Evolutionary conservation across 305 asterid species (phyloP).

Genomic region (Withania somnifera): DNA sequence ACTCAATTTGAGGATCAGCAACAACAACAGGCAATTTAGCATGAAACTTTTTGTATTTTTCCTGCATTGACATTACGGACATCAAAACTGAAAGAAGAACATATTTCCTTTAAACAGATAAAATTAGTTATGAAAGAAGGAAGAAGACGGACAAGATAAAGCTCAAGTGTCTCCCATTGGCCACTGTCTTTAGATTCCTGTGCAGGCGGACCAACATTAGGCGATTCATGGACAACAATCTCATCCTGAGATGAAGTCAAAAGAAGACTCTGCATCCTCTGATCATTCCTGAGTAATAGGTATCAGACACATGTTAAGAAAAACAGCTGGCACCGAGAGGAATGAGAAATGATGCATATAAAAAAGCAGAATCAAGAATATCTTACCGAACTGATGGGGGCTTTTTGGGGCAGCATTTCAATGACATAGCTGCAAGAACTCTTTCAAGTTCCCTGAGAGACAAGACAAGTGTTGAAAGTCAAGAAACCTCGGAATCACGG

Average conservation of each 20-base stretch:
- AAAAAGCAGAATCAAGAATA: background rate
- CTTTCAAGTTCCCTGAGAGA: slow-evolving; percentile 79
- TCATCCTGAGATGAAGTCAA: slow-evolving; percentile 73
- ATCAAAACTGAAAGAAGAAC: background rate
- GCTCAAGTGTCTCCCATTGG: slow-evolving; percentile 91
- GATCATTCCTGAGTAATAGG: slow-evolving; percentile 48
- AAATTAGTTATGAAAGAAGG: background rate
- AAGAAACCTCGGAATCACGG: slow-evolving; percentile 2
- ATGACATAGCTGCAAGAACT: slow-evolving; percentile 61
- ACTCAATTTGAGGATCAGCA: slow-evolving; percentile 88
- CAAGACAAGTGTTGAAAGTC: background rate
- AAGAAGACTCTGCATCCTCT: slow-evolving; percentile 46
- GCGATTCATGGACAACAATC: slow-evolving; percentile 29
- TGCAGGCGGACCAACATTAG: slow-evolving; percentile 33
- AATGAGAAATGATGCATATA: background rate
- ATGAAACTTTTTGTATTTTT: slow-evolving; percentile 60
- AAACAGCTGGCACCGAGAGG: background rate
- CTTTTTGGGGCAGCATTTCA: slow-evolving; percentile 75
- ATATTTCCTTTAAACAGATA: background rate
- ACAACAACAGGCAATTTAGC: slow-evolving; percentile 78
- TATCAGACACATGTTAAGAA: background rate
- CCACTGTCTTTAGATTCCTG: slow-evolving; percentile 43
- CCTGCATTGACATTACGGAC: slow-evolving; percentile 41
- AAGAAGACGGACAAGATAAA: slow-evolving; percentile 67
- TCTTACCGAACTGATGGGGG: slow-evolving; percentile 41